phyloP scores from a whole-genome alignment of 768 basidiomycete genomes.

The Asterophora lycoperdoides region DNA sequence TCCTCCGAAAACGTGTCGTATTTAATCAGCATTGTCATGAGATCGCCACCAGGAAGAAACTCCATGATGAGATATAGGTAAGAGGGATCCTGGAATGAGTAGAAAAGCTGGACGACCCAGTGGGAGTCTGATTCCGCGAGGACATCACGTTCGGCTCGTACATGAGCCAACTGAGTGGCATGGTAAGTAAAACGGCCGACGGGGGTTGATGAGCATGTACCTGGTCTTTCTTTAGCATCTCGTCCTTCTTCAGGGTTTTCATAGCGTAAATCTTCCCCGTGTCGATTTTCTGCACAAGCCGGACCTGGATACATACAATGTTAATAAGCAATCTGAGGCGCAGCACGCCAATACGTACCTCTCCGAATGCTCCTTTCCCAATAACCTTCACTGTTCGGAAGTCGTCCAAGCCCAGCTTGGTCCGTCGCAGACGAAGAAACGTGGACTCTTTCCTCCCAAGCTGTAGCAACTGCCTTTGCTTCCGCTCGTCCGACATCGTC shows the following conservation, averaged over 20 bases:
- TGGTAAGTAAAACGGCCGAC: neutral
- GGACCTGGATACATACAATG: constrained; percentile 43
- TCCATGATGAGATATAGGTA: constrained; percentile 99
- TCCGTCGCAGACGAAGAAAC: constrained; percentile 82
- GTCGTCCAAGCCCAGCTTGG: constrained; percentile 86
- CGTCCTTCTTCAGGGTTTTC: constrained; percentile 95
- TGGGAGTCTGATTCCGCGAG: constrained; percentile 91
- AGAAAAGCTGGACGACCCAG: constrained; percentile 96
- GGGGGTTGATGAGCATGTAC: constrained; percentile 32
- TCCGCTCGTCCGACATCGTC: constrained; percentile 76
- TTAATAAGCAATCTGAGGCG: neutral
- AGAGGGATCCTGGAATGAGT: constrained; percentile 94
- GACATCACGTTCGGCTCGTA: constrained; percentile 95
- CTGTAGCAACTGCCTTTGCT: constrained; percentile 76
- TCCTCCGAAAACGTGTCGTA: constrained; percentile 99
- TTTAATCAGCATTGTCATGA: constrained; percentile 99
- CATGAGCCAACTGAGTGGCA: constrained; percentile 78
- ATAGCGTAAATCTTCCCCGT: constrained; percentile 99
- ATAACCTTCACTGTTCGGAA: constrained; percentile 98
- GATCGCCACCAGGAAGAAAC: constrained; percentile 95
- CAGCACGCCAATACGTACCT: constrained; percentile 46
- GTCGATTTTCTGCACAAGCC: constrained; percentile 93
- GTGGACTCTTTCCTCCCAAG: constrained; percentile 86
- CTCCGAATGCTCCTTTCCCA: constrained; percentile 98
- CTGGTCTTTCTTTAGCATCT: constrained; percentile 99